These are phyloP conservation scores for Lepiota brunneoincarnata DNA, from an alignment of 768 basidiomycete species.

Conservation along the genomic window DNA sequence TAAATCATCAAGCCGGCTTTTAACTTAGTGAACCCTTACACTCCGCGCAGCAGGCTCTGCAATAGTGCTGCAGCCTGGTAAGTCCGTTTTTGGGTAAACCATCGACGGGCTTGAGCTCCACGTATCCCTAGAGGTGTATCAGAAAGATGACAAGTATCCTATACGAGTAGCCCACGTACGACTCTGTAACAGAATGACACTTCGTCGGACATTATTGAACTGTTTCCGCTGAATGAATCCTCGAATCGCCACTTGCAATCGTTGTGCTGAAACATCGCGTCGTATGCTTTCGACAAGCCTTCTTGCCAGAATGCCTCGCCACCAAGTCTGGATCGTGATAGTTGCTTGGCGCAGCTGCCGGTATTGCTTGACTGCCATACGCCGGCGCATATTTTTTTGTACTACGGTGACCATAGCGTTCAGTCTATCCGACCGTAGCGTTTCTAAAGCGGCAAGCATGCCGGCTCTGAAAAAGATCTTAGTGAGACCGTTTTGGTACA, in stretches of 20 bases:
- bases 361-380: constrained; percentile 82
- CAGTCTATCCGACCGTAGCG: constrained; percentile 82
- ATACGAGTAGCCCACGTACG: constrained; percentile 50
- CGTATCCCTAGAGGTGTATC: constrained; percentile 54
- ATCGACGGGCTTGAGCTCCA: constrained; percentile 65
- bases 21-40: constrained; percentile 50
- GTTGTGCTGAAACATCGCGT: constrained; percentile 69
- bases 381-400: constrained; percentile 94
- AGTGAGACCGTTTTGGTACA: constrained; percentile 94
- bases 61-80: constrained; percentile 64
- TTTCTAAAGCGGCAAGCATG: constrained; percentile 95
- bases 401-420: constrained; percentile 92
- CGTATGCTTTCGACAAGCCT: constrained; percentile 68
- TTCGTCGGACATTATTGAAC: constrained; percentile 59
- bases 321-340: constrained; percentile 91
- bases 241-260: constrained; percentile 72
- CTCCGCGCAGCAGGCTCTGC: constrained; percentile 84
- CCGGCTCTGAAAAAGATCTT: constrained; percentile 99
- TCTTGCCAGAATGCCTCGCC: constrained; percentile 83
- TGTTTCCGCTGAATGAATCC: constrained; percentile 70
- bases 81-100: constrained; percentile 54
- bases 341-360: constrained; percentile 65
- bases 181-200: constrained; percentile 77
- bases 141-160: background rate
- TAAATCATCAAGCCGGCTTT: constrained; percentile 12